Evolutionary conservation across 148 eudicot genomes (phyloP).

Genomic region (Cornus florida): DNA sequence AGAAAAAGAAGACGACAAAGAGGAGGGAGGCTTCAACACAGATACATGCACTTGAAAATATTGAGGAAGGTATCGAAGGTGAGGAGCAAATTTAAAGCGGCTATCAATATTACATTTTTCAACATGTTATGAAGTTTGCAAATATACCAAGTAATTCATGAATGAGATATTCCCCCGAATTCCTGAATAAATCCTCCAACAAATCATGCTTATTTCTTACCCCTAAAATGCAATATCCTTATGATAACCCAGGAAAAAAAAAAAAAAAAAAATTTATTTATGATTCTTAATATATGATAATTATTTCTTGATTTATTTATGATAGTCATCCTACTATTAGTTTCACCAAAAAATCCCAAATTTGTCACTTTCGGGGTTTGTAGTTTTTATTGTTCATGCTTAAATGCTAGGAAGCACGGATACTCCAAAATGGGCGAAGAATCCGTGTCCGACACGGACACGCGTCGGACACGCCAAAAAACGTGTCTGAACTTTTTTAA

Average conservation of each 20-base stretch:
- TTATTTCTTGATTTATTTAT: background rate
- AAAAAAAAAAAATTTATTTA: too few species aligned
- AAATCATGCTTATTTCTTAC: too few species aligned
- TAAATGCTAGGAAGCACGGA: too few species aligned
- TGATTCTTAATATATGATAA: background rate
- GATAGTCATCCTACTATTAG: background rate
- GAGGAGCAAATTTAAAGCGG: background rate
- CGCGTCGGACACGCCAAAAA: too few species aligned
- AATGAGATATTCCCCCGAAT: background rate
- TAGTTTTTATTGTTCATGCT: background rate
- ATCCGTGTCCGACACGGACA: too few species aligned
- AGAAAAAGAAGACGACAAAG: conserved; percentile 50
- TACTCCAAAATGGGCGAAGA: too few species aligned
- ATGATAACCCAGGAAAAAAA: too few species aligned
- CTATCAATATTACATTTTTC: background rate
- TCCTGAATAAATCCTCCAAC: background rate
- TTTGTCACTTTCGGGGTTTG: background rate
- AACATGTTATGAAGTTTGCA: background rate
- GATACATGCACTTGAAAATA: conserved; percentile 67
- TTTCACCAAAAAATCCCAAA: background rate
- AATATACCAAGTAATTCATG: background rate
- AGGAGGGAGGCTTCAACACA: conserved; percentile 58
- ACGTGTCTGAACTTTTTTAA: too few species aligned
- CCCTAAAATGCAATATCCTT: background rate
- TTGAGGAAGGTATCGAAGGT: conserved; percentile 73